Evolutionary conservation across 371 early-diverging fungal genomes (phyloP).

Genomic region (Mucor irregularis): DNA sequence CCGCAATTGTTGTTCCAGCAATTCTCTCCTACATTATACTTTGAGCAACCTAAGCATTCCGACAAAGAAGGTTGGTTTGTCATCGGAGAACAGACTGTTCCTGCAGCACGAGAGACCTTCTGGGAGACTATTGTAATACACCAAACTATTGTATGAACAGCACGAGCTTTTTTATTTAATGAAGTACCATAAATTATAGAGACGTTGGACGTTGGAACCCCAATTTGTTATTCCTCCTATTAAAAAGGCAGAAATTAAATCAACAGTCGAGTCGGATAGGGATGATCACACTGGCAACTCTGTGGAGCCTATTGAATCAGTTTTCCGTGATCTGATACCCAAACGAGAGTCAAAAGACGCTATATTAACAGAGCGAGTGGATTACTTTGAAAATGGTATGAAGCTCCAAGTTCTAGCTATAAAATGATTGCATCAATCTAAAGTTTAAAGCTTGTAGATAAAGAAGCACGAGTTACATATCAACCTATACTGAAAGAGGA

Average conservation of each 20-base stretch:
- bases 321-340: slow-evolving; percentile 55
- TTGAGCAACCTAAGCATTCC: slow-evolving; percentile 22
- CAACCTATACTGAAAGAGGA: slow-evolving; percentile 10
- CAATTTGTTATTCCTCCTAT: slow-evolving; percentile 73
- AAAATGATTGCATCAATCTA: no score
- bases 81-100: slow-evolving; percentile 38
- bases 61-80: slow-evolving; percentile 23
- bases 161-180: background rate
- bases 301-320: slow-evolving; percentile 11
- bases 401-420: no score
- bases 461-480: slow-evolving; percentile 26
- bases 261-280: background rate
- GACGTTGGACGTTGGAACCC: slow-evolving; percentile 69
- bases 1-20: slow-evolving; percentile 36
- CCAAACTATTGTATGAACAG: background rate
- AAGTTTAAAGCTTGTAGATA: no score
- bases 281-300: background rate
- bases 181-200: slow-evolving; percentile 32
- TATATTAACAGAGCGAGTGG: slow-evolving; percentile 40
- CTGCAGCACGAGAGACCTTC: slow-evolving; percentile 28
- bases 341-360: slow-evolving; percentile 66
- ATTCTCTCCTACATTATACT: slow-evolving; percentile 31
- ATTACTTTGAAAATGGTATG: slow-evolving; percentile 36
- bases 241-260: slow-evolving; percentile 55
- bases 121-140: slow-evolving; percentile 45